Evolutionary conservation across 2,329 filamentous ascomycete species (phyloP), one percentile per base, ranked within the genome.

Genomic region (Trichoderma polysporum): DNA sequence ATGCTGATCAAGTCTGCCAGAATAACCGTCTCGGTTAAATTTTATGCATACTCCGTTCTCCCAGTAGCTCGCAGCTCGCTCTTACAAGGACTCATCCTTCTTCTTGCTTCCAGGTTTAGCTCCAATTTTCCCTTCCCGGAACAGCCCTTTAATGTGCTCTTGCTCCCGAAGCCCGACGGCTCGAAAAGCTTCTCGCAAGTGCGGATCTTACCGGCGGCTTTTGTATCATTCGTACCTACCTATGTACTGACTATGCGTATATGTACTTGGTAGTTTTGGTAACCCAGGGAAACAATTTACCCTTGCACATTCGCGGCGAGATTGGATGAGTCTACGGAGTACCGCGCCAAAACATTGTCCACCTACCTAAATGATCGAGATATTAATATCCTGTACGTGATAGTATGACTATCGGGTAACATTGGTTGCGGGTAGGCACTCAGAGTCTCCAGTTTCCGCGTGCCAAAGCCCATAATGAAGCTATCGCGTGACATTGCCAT

Each of bases 351-450:
- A n/a, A 17, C 19, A 27, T 22, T 7, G 19, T 12, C 41, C 57
- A 60, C 57, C 57, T 60, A 33, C 57, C 29, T 49, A 60, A 60
- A 60, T n/a, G 29, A 60, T 60, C 57, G 33, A 60, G 57, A 35
- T 29, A 60, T 49, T 33, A n/a, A 47, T 49, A 37, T 31, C 39
- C 41, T 4, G 39, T 13, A 25, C 39, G 27, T 19, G 56, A 59
- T 59, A 31, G 29, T 27, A 49, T 49, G 57, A 49, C 41, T 27
- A n/a, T 60, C 29, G 13, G 41, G 57, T 60, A 49, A 3, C 57
- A 60, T 49, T 49, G 15, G 4, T 8, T 60, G 41, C 41, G 41
- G 57, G 15, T 60, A 27, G 58, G 39, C 37, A 29, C 45, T 50
- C 19, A 12, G 29, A 22, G 29, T 7, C 29, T 12, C 15, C 13